A percentile compares a stretch with the other conserved stretches of the same genome.
phyloP scores from a whole-genome alignment of 2,329 filamentous ascomycete genomes.

The Chalaropsis thielavioides region DNA sequence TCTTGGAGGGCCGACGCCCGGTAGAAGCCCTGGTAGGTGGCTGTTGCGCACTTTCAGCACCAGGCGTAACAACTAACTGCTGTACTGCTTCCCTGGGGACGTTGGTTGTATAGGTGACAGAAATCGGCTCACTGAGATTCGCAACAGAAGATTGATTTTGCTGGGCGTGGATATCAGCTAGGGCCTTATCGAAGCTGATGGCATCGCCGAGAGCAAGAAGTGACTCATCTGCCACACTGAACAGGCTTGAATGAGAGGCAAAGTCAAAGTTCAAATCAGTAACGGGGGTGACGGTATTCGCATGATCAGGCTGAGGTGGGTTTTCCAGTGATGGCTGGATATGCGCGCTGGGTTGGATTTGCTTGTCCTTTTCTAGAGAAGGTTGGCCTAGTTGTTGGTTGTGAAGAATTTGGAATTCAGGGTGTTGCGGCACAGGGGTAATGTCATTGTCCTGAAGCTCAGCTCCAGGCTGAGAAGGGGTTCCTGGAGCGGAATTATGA shows the following conservation, averaged over 20 bases:
- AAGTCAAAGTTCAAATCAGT: constrained; percentile 5
- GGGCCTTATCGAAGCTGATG: constrained; percentile 12
- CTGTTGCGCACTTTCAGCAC: not conserved
- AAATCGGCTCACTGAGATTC: not conserved
- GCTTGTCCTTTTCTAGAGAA: not conserved
- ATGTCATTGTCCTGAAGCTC: not conserved
- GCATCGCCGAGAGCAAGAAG: constrained; percentile 7
- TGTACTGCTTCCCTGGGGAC: not conserved
- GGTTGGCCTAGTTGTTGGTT: not conserved
- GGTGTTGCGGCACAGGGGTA: not conserved
- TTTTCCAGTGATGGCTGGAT: not conserved
- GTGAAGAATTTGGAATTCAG: not conserved
- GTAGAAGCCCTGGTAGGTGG: not conserved
- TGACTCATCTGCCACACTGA: constrained; percentile 8
- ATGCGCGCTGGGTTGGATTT: not conserved
- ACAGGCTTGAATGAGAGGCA: constrained; percentile 3
- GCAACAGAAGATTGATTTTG: not conserved
- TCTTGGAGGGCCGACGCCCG: constrained; percentile 6
- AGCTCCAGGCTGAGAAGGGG: not conserved
- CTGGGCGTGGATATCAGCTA: constrained; percentile 6
- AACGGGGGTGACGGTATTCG: not conserved
- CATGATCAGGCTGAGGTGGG: not conserved
- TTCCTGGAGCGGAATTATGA: not conserved
- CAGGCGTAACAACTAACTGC: not conserved
- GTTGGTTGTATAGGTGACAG: not conserved